Evolutionary conservation across 305 asterid genomes (phyloP).

Genomic region (Fraxinus sp.): DNA sequence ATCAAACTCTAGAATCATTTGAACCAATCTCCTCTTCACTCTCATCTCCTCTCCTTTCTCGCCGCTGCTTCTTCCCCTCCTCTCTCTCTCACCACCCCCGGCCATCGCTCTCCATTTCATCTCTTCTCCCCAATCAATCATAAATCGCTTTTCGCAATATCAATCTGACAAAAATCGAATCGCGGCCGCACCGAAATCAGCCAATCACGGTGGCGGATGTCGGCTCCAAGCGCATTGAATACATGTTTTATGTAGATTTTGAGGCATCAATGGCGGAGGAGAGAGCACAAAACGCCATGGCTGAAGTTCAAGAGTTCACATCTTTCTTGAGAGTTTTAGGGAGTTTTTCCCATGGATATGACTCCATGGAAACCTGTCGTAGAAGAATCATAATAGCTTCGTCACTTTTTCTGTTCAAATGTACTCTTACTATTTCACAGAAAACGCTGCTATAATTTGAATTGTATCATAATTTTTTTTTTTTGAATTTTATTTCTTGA

Average conservation of each 20-base stretch:
- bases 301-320: slow-evolving; percentile 80
- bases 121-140: too few relatives aligned
- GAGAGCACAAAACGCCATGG: slow-evolving; percentile 79
- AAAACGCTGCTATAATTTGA: background rate
- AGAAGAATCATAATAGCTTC: slow-evolving; percentile 20
- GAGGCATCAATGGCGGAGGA: slow-evolving; percentile 93
- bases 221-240: slow-evolving; percentile 81
- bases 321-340: slow-evolving; percentile 82
- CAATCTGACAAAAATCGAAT: slow-evolving; percentile 73
- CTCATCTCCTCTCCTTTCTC: too few relatives aligned
- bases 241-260: slow-evolving; percentile 78
- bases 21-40: too few relatives aligned
- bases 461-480: background rate
- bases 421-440: background rate
- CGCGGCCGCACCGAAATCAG: slow-evolving; percentile 68
- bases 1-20: too few relatives aligned
- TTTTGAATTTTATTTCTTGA: too few relatives aligned
- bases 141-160: slow-evolving; percentile 62
- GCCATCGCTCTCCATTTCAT: too few relatives aligned
- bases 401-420: slow-evolving; percentile 10
- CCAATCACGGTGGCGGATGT: slow-evolving; percentile 70
- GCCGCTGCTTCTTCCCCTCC: too few relatives aligned
- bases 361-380: slow-evolving; percentile 74
- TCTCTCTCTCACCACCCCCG: too few relatives aligned
- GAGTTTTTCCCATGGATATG: slow-evolving; percentile 88